A percentile compares a stretch with the other conserved stretches of the same genome.
Evolutionary conservation across 139 green algal species (phyloP).

Genomic region (Chlorella ohadii): DNA sequence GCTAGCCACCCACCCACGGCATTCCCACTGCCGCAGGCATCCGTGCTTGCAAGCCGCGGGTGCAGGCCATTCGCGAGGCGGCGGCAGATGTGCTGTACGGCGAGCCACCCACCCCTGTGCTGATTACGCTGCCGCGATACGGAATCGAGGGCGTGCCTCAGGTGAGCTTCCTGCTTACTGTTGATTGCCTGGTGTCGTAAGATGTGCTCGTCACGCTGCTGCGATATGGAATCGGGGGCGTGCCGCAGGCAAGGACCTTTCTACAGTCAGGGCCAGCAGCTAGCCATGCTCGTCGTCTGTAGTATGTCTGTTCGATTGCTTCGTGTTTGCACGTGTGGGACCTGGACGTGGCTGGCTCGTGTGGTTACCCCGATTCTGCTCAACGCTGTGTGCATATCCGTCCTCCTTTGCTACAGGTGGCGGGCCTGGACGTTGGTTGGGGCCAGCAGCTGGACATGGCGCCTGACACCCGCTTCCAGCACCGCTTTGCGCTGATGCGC

Average conservation of each 20-base stretch:
- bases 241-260: too few relatives aligned
- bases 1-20: too few relatives aligned
- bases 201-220: too few relatives aligned
- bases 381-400: too few relatives aligned
- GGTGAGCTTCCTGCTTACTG: slow-evolving; percentile 3
- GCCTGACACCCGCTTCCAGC: slow-evolving; percentile 30
- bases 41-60: slow-evolving; percentile 66
- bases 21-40: slow-evolving; percentile 35
- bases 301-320: too few relatives aligned
- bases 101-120: slow-evolving; percentile 43
- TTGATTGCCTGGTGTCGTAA: too few relatives aligned
- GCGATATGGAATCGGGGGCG: too few relatives aligned
- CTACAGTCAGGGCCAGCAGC: too few relatives aligned
- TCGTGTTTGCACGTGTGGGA: too few relatives aligned
- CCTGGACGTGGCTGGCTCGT: too few relatives aligned
- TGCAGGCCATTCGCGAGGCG: slow-evolving; percentile 79
- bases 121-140: slow-evolving; percentile 51
- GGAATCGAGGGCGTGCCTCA: slow-evolving; percentile 38
- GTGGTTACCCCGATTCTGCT: too few relatives aligned
- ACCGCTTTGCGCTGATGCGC: slow-evolving; percentile 41
- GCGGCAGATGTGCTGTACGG: slow-evolving; percentile 87
- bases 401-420: slow-evolving; percentile 60
- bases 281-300: too few relatives aligned
- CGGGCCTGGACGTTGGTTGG: slow-evolving; percentile 96
- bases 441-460: slow-evolving; percentile 69